Conservation (phyloP, 352 stramenopile genomes). For the Pythium folliculosum region DNA sequence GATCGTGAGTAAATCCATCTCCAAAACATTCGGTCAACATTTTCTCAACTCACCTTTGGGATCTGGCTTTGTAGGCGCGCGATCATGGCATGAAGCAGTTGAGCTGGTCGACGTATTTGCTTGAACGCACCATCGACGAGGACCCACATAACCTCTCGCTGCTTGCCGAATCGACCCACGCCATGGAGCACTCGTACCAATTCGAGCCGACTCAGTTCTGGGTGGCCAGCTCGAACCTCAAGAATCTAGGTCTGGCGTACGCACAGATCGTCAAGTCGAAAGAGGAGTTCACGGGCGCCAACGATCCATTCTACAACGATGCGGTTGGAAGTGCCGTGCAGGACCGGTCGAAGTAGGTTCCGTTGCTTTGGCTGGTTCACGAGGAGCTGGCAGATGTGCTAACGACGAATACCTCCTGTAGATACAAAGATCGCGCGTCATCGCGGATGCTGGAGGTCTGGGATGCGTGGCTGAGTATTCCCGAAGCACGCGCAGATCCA, state of each 20-base stretch:
- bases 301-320: constrained; percentile 57
- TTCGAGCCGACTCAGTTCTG: constrained; percentile 72
- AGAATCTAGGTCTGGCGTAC: constrained; percentile 94
- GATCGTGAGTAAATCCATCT: constrained; percentile 65
- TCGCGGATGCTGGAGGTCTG: constrained; percentile 74
- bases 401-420: constrained; percentile 16
- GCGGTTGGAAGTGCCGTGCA: constrained; percentile 40
- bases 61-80: constrained; percentile 40
- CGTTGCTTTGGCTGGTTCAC: background rate
- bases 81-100: constrained; percentile 79
- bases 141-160: constrained; percentile 64
- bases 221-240: constrained; percentile 65
- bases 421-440: constrained; percentile 68
- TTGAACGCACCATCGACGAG: constrained; percentile 83
- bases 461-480: constrained; percentile 55
- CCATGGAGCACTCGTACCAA: constrained; percentile 65
- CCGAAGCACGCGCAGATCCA: constrained; percentile 46
- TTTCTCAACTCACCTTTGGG: background rate
- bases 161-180: constrained; percentile 73
- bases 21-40: too few relatives aligned
- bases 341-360: constrained; percentile 47
- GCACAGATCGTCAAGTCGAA: constrained; percentile 91
- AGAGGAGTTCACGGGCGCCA: constrained; percentile 38
- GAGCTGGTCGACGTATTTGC: constrained; percentile 83
- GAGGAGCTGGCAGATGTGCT: background rate